Evolutionary conservation across 2,329 filamentous ascomycete species (phyloP), one percentile per base, ranked within the genome.

Genomic region (Bertia moriformis): DNA sequence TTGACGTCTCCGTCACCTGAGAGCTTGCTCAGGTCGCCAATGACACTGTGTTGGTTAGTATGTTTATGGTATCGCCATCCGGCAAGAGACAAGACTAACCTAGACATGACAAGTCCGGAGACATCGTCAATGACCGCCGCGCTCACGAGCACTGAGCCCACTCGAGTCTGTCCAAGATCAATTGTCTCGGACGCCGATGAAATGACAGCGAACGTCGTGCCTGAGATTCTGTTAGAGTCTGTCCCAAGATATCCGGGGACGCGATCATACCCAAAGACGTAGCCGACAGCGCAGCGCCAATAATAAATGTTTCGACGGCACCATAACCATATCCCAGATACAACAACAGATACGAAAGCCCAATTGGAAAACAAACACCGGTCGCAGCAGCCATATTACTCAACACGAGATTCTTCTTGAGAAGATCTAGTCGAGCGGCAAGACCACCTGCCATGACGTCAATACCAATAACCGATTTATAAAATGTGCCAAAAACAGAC

Each of bases 41-140:
- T 50, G 14, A 50, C 45, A 37, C 47, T 46, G 36, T 14, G 36
- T 19, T 19, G 14, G 33, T 38, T 38, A 38, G 18, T 12, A 19
- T 17, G 14, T 7, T 13, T 14, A n/a, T n/a, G n/a, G n/a, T n/a
- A 12, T 29, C 12, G 12, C 12, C 12, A n/a, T 29, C n/a, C 12
- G 24, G n/a, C 24, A 29, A n/a, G n/a, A n/a, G n/a, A n/a, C n/a
- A n/a, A n/a, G n/a, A 17, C 43, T 18, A 55, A 53, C 19, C 47
- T 49, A 19, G 59, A 59, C 46, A 64, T 59, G 38, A 66, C 57
- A 10, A 66, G 55, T 2, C 61, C 62, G 1, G 58, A 55, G 1
- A 65, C 60, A 46, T 66, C 62, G 45, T 65, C 62, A 24, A 66
- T 62, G 17, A 66, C 58, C 7, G 62, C 63, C 0, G 63, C 62